Base-by-base conservation (phyloP, 768 basidiomycete species). In the Psilocybe tampanensis region DNA sequence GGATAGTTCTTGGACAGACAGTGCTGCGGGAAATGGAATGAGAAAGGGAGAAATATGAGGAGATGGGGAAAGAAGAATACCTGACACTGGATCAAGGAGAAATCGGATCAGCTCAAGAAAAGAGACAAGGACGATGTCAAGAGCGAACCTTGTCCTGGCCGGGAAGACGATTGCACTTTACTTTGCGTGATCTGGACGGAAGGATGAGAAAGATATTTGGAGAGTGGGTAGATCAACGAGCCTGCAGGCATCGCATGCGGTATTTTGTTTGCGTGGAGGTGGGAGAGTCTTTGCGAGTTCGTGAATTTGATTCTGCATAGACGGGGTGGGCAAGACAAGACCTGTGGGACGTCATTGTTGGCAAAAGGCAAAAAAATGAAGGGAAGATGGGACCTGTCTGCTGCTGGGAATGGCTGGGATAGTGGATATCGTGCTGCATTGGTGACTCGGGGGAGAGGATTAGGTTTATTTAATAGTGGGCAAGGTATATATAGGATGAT, bases 211-310 rank as follows among this genome's bases (percentile, higher is more conserved):
- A 36, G 47, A 33, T n/a, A n/a, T 11, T 42, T 29, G n/a, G 8
- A 18, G 24, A 33, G 9, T 54, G 61, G 22, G 8, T 9, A 45
- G 18, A 24, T 24, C 23, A 39, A 61, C 75, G 56, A 7, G 88
- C 90, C 90, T 89, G 85, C 94, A 95, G 51, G 90, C 90, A 77
- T 95, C 94, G 72, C 94, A 95, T 23, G 94, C 94, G 19, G 92
- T 91, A 69, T 95, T 95, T 74, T 95, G 94, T 70, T 93, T 94
- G 55, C 94, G 78, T 6, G 92, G 90, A n/a, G 90, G 89, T 1
- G 92, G 89, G 0, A 90, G 80, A 0, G 86, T 83, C 76, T 89
- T 90, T 52, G 88, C 87, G 34, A 90, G 81, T 66, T 92, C 90
- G 66, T 90, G 88, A 52, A 91, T 88, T 72, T 92, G 89, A 64